Conservation (phyloP, 768 basidiomycete genomes). For the Lentinula sp. region DNA sequence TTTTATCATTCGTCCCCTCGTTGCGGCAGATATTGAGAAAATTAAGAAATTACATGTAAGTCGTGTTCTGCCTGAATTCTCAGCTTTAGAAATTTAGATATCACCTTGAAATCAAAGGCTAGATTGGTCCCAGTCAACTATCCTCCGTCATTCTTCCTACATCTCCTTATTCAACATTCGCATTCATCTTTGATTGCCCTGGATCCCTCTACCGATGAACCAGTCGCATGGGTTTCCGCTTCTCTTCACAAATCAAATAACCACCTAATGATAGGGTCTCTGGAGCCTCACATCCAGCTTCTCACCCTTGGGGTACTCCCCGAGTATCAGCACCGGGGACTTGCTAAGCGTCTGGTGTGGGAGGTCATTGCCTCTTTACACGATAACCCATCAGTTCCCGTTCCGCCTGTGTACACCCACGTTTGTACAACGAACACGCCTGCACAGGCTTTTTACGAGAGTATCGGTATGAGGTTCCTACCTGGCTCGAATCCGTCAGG, state of each 20-base stretch:
- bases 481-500: neutral
- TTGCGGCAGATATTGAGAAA: neutral
- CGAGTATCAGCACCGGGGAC: constrained; percentile 32
- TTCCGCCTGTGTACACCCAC: constrained; percentile 33
- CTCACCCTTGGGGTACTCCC: constrained; percentile 49
- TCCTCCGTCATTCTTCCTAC: constrained; percentile 37
- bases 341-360: constrained; percentile 35
- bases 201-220: constrained; percentile 18
- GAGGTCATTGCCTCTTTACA: constrained; percentile 21
- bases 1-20: constrained; percentile 3
- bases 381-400: constrained; percentile 12
- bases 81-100: too few relatives aligned
- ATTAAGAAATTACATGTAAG: constrained; percentile 33
- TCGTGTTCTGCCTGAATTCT: neutral
- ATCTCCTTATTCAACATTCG: constrained; percentile 35
- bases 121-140: constrained; percentile 33
- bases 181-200: constrained; percentile 37
- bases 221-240: constrained; percentile 41
- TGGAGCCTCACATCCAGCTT: constrained; percentile 34
- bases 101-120: constrained; percentile 15
- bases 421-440: constrained; percentile 36
- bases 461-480: constrained; percentile 29
- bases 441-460: constrained; percentile 37
- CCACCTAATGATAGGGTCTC: constrained; percentile 12
- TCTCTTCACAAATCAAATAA: constrained; percentile 18